Evolutionary conservation across 179 eudicot species (phyloP), one percentile per base, ranked within the genome.

Genomic region (Carnegiea gigantea): DNA sequence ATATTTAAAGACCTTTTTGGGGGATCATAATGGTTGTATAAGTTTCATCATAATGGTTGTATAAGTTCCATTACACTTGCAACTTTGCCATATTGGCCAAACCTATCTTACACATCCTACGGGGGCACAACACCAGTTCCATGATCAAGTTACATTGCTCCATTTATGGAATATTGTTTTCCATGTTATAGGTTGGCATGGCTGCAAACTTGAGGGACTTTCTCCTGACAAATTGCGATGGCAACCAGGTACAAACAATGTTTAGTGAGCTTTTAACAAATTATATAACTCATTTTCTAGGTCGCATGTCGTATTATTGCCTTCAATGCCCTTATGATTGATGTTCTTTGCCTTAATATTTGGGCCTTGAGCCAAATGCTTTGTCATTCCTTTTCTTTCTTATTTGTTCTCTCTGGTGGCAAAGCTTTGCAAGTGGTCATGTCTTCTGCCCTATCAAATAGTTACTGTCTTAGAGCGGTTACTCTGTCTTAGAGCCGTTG

Each of bases 181-280:
- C 80, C 13, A 23, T 81, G 76, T 86, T 68, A 82, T 86, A 95
- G 99, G 95, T 91, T 80, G 98, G 95, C 68, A 89, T 96, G 97
- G 98, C 99, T 81, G 98, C 91, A 84, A 94, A 96, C 93, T 87
- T 96, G 78, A 92, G 90, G 88, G 93, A 96, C 79, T 93, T 82
- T 82, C 85, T 90, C 79, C 81, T 96, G 59, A 96, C 96, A 79
- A 87, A 92, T 77, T 88, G 87, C 74, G 89, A 92, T 73, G 98
- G 99, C 72, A 76, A 84, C 70, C 88, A 94, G 99, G 99, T 96
- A 92, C 51, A 30, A 51, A 33, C 20, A 82, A 9, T 51, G 18
- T 20, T 51, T 51, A 51, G 3, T 51, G 17, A 51, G 26, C 81
- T n/a, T 33, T 53, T 43, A 70, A 71, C 18, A 33, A 15, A 33